phyloP scores from a whole-genome alignment of 1,139 yeast genomes.

The Petasospora fabianii region DNA sequence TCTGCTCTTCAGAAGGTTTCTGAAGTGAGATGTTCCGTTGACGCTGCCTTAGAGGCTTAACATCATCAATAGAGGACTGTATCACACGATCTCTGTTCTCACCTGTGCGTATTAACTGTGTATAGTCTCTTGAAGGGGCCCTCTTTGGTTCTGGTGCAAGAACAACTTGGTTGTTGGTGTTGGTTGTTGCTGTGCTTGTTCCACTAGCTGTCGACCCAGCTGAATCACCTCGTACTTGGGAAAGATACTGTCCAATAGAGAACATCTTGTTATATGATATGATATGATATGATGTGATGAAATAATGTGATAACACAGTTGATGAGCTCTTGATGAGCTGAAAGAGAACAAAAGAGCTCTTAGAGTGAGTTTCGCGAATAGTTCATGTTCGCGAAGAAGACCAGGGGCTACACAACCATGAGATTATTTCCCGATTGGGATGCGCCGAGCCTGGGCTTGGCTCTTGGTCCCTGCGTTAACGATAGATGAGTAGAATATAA shows the following conservation, averaged over 20 bases:
- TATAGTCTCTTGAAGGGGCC: conserved; percentile 16
- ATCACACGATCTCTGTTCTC: conserved; percentile 18
- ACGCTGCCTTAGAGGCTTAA: conserved; percentile 46
- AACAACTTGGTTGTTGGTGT: conserved; percentile 10
- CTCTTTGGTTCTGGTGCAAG: conserved; percentile 13
- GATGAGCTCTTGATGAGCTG: too few species aligned
- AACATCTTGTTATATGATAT: conserved; percentile 12
- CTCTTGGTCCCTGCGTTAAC: too few species aligned
- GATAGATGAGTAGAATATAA: too few species aligned
- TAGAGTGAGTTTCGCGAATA: too few species aligned
- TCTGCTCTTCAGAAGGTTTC: conserved; percentile 40
- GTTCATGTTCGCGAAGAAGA: too few species aligned
- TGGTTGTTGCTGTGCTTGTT: not conserved
- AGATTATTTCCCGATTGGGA: too few species aligned
- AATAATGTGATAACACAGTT: too few species aligned
- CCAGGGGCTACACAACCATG: too few species aligned
- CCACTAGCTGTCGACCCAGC: too few species aligned
- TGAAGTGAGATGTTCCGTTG: conserved; percentile 32
- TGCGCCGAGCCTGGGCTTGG: too few species aligned
- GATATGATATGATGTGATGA: too few species aligned
- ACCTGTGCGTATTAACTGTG: conserved; percentile 19
- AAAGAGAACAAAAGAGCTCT: too few species aligned
- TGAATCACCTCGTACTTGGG: conserved; percentile 8
- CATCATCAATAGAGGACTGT: conserved; percentile 32
- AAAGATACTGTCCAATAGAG: conserved; percentile 17